These are phyloP conservation scores for Picochlorum sp. DNA, from an alignment of 139 green algal species.

Conservation along the genomic window DNA sequence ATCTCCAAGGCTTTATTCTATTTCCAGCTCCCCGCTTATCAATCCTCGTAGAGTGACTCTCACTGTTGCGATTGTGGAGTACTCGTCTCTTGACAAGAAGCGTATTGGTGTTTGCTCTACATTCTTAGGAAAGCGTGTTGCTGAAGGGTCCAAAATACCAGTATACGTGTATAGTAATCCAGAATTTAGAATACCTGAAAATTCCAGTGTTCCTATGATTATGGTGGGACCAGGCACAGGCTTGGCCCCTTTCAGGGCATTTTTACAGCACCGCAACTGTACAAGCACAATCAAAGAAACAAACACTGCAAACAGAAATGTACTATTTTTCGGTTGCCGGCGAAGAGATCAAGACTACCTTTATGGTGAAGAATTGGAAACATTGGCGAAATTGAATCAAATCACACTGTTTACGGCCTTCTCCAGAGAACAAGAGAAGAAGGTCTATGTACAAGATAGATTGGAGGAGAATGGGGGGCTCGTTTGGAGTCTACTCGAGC, in stretches of 20 bases:
- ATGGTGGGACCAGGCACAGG: slow-evolving; percentile 89
- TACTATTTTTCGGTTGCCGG: slow-evolving; percentile 84
- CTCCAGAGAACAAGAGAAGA: slow-evolving; percentile 71
- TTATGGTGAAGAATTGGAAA: slow-evolving; percentile 56
- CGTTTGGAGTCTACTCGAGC: slow-evolving; percentile 66
- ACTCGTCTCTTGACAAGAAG: slow-evolving; percentile 26
- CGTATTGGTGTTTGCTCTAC: slow-evolving; percentile 69
- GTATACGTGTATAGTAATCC: slow-evolving; percentile 75
- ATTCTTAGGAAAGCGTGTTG: slow-evolving; percentile 36
- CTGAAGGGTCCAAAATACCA: slow-evolving; percentile 30
- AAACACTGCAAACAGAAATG: background rate
- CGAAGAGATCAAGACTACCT: slow-evolving; percentile 74
- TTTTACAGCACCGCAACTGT: slow-evolving; percentile 39
- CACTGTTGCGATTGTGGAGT: slow-evolving; percentile 62
- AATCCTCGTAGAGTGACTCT: slow-evolving; percentile 17
- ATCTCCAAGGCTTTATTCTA: slow-evolving; percentile 80
- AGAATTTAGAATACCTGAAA: slow-evolving; percentile 68
- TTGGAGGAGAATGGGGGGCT: slow-evolving; percentile 39
- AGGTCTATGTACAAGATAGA: slow-evolving; percentile 93
- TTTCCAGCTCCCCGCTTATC: slow-evolving; percentile 45
- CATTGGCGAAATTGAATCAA: slow-evolving; percentile 37
- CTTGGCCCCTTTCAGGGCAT: slow-evolving; percentile 77
- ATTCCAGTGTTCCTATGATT: slow-evolving; percentile 59
- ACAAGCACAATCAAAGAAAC: background rate
- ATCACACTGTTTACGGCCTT: slow-evolving; percentile 70